A percentile compares a stretch with the other conserved stretches of the same genome.
Conservation (phyloP, 768 basidiomycete species). For the Calocera cornea region DNA sequence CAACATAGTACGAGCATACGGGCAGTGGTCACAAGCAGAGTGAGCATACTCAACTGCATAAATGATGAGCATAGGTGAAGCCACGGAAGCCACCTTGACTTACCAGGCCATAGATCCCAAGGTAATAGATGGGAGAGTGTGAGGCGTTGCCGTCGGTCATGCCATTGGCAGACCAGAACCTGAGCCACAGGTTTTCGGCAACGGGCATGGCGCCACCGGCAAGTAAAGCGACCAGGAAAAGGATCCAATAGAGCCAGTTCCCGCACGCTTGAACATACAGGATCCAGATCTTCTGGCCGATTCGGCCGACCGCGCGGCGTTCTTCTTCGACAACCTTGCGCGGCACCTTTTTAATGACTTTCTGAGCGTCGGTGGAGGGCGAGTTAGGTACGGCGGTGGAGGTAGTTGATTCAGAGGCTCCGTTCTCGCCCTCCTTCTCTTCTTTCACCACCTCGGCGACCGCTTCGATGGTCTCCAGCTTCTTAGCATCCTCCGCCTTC, state of each 20-base stretch:
- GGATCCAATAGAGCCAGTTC: conserved; percentile 41
- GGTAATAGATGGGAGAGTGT: conserved; percentile 45
- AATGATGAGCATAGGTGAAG: background rate
- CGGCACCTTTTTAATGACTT: conserved; percentile 38
- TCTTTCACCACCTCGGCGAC: conserved; percentile 8
- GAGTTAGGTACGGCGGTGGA: background rate
- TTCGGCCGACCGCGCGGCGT: conserved; percentile 59
- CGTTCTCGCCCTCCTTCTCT: background rate
- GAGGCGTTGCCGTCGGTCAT: conserved; percentile 18
- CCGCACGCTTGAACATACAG: conserved; percentile 43
- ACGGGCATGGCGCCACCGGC: conserved; percentile 50
- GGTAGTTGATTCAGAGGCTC: background rate
- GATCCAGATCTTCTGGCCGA: conserved; percentile 51
- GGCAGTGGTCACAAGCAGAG: conserved; percentile 43
- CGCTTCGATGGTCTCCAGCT: conserved; percentile 27
- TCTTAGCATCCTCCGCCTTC: conserved; percentile 28
- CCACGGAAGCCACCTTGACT: conserved; percentile 17
- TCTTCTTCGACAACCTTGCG: conserved; percentile 69
- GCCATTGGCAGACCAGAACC: conserved; percentile 42
- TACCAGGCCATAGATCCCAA: conserved; percentile 56
- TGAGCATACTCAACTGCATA: conserved; percentile 23
- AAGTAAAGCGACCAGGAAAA: conserved; percentile 40
- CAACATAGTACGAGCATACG: conserved; percentile 62
- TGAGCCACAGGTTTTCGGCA: conserved; percentile 54
- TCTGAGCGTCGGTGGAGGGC: background rate